Percentiles rank a stretch among this genome's conserved stretches.
These are phyloP conservation scores for Leccinum longicurvipes DNA, from an alignment of 768 basidiomycete genomes.

Conservation along the genomic window DNA sequence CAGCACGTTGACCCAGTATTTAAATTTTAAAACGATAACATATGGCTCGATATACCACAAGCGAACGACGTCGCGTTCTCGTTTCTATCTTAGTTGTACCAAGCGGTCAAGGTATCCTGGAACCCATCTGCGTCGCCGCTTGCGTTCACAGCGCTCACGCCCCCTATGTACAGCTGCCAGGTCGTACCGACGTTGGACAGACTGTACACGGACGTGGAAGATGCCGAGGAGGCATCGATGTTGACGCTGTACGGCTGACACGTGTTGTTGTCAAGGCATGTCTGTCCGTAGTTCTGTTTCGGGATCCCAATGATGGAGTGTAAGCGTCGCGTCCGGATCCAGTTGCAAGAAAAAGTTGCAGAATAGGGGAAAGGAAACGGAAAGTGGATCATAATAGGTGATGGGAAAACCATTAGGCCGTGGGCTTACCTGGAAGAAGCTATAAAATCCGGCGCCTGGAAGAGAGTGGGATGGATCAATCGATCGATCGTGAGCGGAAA, in stretches of 20 bases:
- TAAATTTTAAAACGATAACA: too few relatives aligned
- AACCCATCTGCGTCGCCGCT: neutral
- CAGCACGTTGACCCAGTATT: too few relatives aligned
- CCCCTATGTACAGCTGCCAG: neutral
- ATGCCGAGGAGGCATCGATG: neutral
- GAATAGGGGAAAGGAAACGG: too few relatives aligned
- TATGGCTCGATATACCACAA: neutral
- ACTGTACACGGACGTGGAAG: neutral
- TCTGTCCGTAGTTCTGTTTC: neutral
- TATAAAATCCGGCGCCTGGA: constrained; percentile 48
- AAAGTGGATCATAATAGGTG: neutral
- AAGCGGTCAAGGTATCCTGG: neutral
- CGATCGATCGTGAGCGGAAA: constrained; percentile 25
- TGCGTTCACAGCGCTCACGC: neutral
- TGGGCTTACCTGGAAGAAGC: constrained; percentile 40
- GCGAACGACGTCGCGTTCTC: neutral
- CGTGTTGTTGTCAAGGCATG: neutral
- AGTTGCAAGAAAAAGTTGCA: neutral
- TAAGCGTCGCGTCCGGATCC: neutral
- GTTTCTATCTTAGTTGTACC: neutral
- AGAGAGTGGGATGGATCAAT: rapidly evolving
- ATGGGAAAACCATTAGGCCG: too few relatives aligned
- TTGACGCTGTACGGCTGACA: neutral
- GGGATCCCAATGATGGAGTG: neutral
- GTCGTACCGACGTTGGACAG: neutral